Conservation (phyloP, 2,329 filamentous ascomycete species). For the Helminthosporium solani region DNA sequence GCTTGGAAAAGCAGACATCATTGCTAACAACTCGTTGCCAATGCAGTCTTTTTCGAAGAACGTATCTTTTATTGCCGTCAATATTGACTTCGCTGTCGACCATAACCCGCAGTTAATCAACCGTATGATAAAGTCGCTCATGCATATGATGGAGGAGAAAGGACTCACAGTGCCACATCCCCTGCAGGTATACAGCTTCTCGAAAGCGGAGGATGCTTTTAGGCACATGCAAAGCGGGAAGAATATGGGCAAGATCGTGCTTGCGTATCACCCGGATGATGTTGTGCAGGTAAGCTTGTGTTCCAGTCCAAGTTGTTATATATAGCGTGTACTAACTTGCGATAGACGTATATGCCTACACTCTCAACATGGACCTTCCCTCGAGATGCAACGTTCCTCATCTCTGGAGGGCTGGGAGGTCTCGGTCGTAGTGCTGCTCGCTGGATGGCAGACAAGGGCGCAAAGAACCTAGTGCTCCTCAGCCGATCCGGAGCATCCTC, state of each 20-base stretch:
- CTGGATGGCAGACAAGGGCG: conserved; percentile 18
- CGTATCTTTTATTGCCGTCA: conserved; percentile 4
- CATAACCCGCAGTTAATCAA: conserved; percentile 6
- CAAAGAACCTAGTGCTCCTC: conserved; percentile 15
- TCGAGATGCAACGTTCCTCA: conserved; percentile 9
- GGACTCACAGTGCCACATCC: conserved; percentile 4
- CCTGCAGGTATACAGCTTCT: conserved; percentile 9
- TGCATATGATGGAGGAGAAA: background rate
- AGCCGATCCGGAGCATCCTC: conserved; percentile 5
- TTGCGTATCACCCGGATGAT: conserved; percentile 2
- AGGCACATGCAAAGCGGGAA: conserved; percentile 17
- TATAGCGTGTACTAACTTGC: background rate
- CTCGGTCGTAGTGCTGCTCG: conserved; percentile 6
- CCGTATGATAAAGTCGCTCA: background rate
- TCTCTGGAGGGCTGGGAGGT: conserved; percentile 15
- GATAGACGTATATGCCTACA: conserved; percentile 1
- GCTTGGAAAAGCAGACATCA: conserved; percentile 16
- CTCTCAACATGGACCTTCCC: background rate
- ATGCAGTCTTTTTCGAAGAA: conserved; percentile 14
- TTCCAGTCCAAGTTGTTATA: background rate
- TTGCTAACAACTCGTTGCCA: conserved; percentile 5
- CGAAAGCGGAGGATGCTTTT: conserved; percentile 16
- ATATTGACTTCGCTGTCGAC: conserved; percentile 13
- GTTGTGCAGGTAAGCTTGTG: background rate
- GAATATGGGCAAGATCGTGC: conserved; percentile 15